phyloP scores from a whole-genome alignment of 495 filamentous ascomycete species.

The Lophium mytilinum region DNA sequence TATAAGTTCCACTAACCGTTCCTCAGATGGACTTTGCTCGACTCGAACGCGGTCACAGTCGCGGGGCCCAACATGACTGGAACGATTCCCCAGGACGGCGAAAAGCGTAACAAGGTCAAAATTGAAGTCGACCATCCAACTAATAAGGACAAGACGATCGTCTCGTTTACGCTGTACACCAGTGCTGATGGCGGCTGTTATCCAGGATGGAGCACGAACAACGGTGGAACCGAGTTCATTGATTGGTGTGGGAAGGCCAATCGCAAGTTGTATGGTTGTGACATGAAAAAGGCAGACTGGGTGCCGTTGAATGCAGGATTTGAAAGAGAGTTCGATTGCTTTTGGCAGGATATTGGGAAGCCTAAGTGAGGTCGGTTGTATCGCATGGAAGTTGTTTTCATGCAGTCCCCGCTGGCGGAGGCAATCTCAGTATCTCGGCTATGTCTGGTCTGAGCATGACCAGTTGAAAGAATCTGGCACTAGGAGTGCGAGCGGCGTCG shows the following conservation, averaged over 20 bases:
- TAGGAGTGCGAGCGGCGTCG: background rate
- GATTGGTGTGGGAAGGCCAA: background rate
- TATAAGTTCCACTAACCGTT: too few species aligned
- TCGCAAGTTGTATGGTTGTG: background rate
- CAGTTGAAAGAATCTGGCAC: background rate
- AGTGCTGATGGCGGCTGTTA: background rate
- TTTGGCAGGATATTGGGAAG: background rate
- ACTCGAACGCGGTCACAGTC: background rate
- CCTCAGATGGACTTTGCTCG: background rate
- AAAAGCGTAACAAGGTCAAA: background rate
- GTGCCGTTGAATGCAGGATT: background rate
- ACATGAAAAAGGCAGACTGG: background rate
- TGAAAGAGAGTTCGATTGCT: background rate
- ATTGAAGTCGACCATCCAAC: background rate
- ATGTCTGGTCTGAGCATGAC: background rate
- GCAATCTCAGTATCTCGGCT: too few species aligned
- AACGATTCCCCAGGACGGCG: background rate
- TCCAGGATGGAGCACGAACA: background rate
- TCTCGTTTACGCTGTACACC: background rate
- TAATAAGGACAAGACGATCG: background rate
- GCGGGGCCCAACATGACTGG: background rate
- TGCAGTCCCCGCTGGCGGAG: too few species aligned
- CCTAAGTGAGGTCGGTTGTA: background rate
- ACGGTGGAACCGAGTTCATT: background rate
- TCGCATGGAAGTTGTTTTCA: background rate